Evolutionary conservation across 2,329 filamentous ascomycete species (phyloP), one percentile per base, ranked within the genome.

Genomic region (Pseudogymnoascus sp.): DNA sequence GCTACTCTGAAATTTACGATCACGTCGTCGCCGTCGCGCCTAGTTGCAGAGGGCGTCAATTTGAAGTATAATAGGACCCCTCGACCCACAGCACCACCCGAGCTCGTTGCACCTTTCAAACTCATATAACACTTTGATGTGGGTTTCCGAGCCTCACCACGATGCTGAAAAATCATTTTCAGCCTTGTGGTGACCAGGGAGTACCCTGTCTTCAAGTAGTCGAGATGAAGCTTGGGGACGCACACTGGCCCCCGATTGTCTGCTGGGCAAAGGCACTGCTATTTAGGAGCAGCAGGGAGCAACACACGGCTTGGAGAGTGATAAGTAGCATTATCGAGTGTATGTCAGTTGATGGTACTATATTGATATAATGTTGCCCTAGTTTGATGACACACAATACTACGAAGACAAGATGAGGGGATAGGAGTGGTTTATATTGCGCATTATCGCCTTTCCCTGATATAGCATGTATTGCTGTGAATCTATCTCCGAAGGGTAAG

Each of bases 71-170:
- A 65, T 63, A 59, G 16, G n/a, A 42, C 38, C 38, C n/a, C 38
- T 28, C 33, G 33, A 35, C 4, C 33, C 14, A 35, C 12, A 35
- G 33, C 33, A 35, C 33, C 33, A 35, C 33, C 33, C 11, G 33
- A 35, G 33, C 33, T 35, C 33, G 7, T 35, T 11, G 40, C 40
- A 6, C 16, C 16, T 18, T 42, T 50, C 28, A 62, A 60, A 38
- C 47, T 63, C 53, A 64, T 67, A 67, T 40, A 68, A 65, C 50
- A 23, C 33, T 66, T 68, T 61, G 28, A 68, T 67, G 40, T 66
- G 38, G 66, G 59, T 65, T 67, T 67, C 61, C 56, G 21, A 67
- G 63, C 56, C 65, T 67, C 16, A 47, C 63, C 37, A 64, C 64
- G 28, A 69, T 67, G 40, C 61, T 65, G 37, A 42, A 63, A 47